Evolutionary conservation across 1,139 yeast species (phyloP).

Genomic region (Pichia sp.): DNA sequence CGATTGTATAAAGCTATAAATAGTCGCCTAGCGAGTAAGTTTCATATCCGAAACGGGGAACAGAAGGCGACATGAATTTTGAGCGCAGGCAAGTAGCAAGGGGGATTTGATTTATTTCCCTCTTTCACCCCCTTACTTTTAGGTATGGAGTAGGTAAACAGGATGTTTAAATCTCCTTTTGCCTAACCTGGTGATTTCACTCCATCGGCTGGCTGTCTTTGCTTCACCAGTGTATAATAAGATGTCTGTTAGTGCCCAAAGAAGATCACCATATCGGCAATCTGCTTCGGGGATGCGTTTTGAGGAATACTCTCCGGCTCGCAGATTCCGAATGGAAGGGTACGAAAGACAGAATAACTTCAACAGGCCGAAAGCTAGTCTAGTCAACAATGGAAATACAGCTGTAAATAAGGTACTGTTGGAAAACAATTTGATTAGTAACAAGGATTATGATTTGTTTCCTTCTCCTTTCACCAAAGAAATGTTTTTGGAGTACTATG

Average conservation of each 20-base stretch:
- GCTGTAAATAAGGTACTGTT: not conserved
- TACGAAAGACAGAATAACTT: not conserved
- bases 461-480: conserved; percentile 43
- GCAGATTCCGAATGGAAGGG: not conserved
- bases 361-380: not conserved
- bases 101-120: not conserved
- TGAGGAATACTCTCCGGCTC: conserved; percentile 5
- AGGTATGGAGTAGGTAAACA: not conserved
- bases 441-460: not conserved
- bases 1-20: not conserved
- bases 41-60: not conserved
- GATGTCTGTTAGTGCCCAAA: conserved; percentile 4
- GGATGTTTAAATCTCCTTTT: not conserved
- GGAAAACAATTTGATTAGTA: conserved; percentile 1
- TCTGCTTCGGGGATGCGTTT: not conserved
- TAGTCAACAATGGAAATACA: not conserved
- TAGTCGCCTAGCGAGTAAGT: not conserved
- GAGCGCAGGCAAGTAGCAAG: not conserved
- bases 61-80: not conserved
- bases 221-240: not conserved
- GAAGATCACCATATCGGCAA: not conserved
- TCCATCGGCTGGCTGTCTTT: not conserved
- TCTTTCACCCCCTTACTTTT: not conserved
- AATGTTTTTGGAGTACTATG: conserved; percentile 59
- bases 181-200: not conserved